These are phyloP conservation scores for Teunomyces tritomae DNA, from an alignment of 805 yeast genomes.

Conservation along the genomic window DNA sequence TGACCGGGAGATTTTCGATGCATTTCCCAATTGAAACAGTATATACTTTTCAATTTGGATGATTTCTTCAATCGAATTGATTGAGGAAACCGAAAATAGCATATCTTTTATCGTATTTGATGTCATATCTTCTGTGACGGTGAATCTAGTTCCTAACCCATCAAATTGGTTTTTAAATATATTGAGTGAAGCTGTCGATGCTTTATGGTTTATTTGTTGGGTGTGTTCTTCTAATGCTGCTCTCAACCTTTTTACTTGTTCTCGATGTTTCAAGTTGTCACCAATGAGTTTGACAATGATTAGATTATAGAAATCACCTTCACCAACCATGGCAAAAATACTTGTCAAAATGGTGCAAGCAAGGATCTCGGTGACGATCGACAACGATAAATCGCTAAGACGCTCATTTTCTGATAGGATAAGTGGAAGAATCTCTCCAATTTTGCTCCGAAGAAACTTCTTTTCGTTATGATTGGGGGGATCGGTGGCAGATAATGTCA, in stretches of 20 bases:
- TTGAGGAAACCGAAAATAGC: neutral
- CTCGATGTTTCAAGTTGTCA: slow-evolving; percentile 64
- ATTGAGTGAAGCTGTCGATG: neutral
- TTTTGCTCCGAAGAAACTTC: slow-evolving; percentile 44
- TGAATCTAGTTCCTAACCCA: slow-evolving; percentile 2
- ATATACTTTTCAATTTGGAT: slow-evolving; percentile 7
- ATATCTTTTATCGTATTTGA: slow-evolving; percentile 1
- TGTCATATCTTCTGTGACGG: slow-evolving; percentile 10
- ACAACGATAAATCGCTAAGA: slow-evolving; percentile 45
- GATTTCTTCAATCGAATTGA: slow-evolving; percentile 9
- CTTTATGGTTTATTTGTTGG: slow-evolving; percentile 6
- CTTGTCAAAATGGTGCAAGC: slow-evolving; percentile 47
- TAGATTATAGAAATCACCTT: slow-evolving; percentile 77
- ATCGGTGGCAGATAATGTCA: slow-evolving; percentile 35
- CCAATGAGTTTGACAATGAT: slow-evolving; percentile 58
- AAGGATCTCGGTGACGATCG: slow-evolving; percentile 62
- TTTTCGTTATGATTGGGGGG: slow-evolving; percentile 40
- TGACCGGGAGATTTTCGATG: slow-evolving; percentile 3
- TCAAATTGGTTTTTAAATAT: neutral
- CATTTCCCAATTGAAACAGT: slow-evolving; percentile 6
- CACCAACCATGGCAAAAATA: slow-evolving; percentile 57
- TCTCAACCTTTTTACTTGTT: slow-evolving; percentile 70
- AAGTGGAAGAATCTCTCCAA: slow-evolving; percentile 45
- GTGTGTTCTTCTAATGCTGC: slow-evolving; percentile 69
- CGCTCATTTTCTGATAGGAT: slow-evolving; percentile 49